Conservation (phyloP, 2,329 filamentous ascomycete species). For the Colletotrichum musae region DNA sequence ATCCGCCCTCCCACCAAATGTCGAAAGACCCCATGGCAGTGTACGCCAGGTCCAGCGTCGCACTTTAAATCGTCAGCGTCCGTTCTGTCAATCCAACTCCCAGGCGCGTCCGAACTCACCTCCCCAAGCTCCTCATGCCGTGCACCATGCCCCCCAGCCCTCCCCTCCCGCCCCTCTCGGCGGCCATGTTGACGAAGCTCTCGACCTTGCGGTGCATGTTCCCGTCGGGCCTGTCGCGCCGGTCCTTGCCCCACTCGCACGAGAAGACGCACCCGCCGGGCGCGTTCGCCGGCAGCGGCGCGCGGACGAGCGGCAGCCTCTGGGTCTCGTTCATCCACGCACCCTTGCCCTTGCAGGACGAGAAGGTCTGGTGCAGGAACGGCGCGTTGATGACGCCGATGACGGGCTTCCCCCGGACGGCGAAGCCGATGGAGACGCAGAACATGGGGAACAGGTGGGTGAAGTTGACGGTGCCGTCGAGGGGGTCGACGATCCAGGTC, state of each 20-base stretch:
- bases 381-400: constrained; percentile 83
- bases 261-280: constrained; percentile 80
- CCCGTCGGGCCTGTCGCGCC: constrained; percentile 74
- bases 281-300: constrained; percentile 74
- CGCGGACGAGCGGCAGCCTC: constrained; percentile 73
- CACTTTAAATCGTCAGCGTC: constrained; percentile 57
- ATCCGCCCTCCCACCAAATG: constrained; percentile 88
- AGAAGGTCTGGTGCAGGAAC: constrained; percentile 78
- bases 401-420: constrained; percentile 70
- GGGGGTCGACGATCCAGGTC: constrained; percentile 83
- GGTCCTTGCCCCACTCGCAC: constrained; percentile 86
- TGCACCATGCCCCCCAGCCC: constrained; percentile 86
- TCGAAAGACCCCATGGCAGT: constrained; percentile 82
- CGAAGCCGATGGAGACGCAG: constrained; percentile 82
- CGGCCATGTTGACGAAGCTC: constrained; percentile 82
- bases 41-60: constrained; percentile 82
- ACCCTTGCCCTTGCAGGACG: constrained; percentile 75
- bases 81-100: too few relatives aligned
- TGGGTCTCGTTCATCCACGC: constrained; percentile 79
- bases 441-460: constrained; percentile 87
- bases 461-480: constrained; percentile 87
- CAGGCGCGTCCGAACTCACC: constrained; percentile 47
- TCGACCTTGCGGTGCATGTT: constrained; percentile 81
- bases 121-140: constrained; percentile 79
- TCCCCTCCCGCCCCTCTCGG: constrained; percentile 72